Evolutionary conservation across 768 basidiomycete species (phyloP).

Genomic region (Gymnopilus dilepis): DNA sequence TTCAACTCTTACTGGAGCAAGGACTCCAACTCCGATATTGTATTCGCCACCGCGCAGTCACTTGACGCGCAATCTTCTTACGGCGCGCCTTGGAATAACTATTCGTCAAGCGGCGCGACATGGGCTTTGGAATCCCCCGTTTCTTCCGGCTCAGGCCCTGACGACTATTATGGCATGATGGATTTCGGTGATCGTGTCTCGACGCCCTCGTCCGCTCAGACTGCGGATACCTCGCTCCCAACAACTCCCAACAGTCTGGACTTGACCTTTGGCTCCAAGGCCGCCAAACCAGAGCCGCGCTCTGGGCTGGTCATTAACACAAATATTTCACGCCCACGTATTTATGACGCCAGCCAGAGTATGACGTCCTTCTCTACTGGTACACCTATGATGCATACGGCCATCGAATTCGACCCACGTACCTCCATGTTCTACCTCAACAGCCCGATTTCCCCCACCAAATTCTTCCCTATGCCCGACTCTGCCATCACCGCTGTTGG

Average conservation of each 20-base stretch:
- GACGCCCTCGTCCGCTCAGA: slow-evolving; percentile 58
- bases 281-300: slow-evolving; percentile 39
- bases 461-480: slow-evolving; percentile 41
- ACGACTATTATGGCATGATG: slow-evolving; percentile 36
- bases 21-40: slow-evolving; percentile 54
- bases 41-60: slow-evolving; percentile 45
- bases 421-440: slow-evolving; percentile 61
- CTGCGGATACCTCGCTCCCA: slow-evolving; percentile 57
- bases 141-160: slow-evolving; percentile 46
- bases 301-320: slow-evolving; percentile 69
- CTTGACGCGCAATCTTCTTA: slow-evolving; percentile 45
- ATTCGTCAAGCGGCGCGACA: slow-evolving; percentile 54
- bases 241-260: slow-evolving; percentile 61
- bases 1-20: slow-evolving; percentile 62
- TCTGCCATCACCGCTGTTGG: slow-evolving; percentile 48
- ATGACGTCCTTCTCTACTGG: slow-evolving; percentile 50
- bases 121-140: slow-evolving; percentile 60
- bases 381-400: slow-evolving; percentile 77
- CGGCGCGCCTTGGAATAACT: slow-evolving; percentile 44
- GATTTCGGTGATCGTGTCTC: slow-evolving; percentile 51
- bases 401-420: slow-evolving; percentile 68
- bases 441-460: slow-evolving; percentile 46
- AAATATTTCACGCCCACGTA: slow-evolving; percentile 46
- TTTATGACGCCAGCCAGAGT: slow-evolving; percentile 51
- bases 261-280: slow-evolving; percentile 43